Percentiles rank a stretch among this genome's conserved stretches.
phyloP scores from a whole-genome alignment of 2,329 filamentous ascomycete genomes.

The Epichloe amarillans region DNA sequence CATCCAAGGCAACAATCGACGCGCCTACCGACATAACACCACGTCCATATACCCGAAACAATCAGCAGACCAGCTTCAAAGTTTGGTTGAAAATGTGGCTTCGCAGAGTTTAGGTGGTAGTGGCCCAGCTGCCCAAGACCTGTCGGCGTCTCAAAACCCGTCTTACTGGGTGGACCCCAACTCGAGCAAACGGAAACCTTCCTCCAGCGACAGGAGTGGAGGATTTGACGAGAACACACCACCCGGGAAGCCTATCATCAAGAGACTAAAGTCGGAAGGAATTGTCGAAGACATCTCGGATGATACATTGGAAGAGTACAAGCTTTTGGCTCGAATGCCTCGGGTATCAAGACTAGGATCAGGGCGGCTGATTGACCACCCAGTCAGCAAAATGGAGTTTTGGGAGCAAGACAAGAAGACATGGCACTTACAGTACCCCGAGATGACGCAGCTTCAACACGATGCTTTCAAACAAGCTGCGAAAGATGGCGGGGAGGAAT shows the following conservation, averaged over 20 bases:
- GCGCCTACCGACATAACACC: slow-evolving; percentile 12
- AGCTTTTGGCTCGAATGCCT: slow-evolving; percentile 35
- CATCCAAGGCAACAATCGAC: slow-evolving; percentile 14
- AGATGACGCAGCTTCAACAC: slow-evolving; percentile 48
- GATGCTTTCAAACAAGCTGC: slow-evolving; percentile 42
- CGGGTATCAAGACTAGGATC: slow-evolving; percentile 35
- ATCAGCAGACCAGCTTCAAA: slow-evolving; percentile 37
- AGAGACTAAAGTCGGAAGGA: slow-evolving; percentile 39
- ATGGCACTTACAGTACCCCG: slow-evolving; percentile 49
- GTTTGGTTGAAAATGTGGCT: slow-evolving; percentile 35
- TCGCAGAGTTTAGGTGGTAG: slow-evolving; percentile 43
- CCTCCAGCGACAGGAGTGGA: slow-evolving; percentile 35
- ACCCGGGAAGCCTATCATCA: slow-evolving; percentile 35
- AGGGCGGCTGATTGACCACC: slow-evolving; percentile 43
- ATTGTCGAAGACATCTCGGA: slow-evolving; percentile 23
- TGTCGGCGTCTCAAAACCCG: slow-evolving; percentile 11
- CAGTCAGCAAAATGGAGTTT: slow-evolving; percentile 41
- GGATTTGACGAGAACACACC: slow-evolving; percentile 30
- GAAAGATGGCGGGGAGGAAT: slow-evolving; percentile 34
- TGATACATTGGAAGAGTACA: slow-evolving; percentile 28
- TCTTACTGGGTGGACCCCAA: slow-evolving; percentile 24
- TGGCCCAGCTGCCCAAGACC: slow-evolving; percentile 16
- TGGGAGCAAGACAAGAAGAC: slow-evolving; percentile 43
- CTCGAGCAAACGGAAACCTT: slow-evolving; percentile 43
- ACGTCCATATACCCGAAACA: slow-evolving; percentile 29